Conservation (phyloP, 2,329 filamentous ascomycete genomes). For the Penicillium sclerotiorum region DNA sequence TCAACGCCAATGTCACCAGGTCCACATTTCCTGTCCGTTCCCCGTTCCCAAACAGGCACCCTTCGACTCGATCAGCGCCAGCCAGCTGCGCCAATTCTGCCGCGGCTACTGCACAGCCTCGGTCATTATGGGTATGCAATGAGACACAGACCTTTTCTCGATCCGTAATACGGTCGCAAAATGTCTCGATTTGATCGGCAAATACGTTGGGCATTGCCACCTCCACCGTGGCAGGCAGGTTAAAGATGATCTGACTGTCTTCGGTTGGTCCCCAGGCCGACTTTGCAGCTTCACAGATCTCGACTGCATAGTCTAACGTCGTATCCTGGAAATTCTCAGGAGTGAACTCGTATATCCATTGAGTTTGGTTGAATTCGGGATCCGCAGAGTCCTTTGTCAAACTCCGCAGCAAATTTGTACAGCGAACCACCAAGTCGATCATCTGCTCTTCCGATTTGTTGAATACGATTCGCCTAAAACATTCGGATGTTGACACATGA, state of each 20-base stretch:
- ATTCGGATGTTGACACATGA: neutral
- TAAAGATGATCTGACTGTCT: neutral
- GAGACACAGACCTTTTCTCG: constrained; percentile 56
- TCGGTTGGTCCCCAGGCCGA: neutral
- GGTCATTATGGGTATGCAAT: constrained; percentile 87
- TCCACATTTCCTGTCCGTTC: constrained; percentile 93
- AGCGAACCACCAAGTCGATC: neutral
- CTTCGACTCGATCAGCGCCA: constrained; percentile 85
- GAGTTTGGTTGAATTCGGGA: neutral
- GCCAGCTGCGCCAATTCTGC: constrained; percentile 91
- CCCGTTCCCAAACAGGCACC: constrained; percentile 87
- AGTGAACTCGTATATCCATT: neutral
- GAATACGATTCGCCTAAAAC: neutral
- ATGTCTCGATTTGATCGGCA: constrained; percentile 59
- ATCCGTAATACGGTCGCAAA: constrained; percentile 52
- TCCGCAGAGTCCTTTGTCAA: neutral
- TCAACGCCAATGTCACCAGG: constrained; percentile 82
- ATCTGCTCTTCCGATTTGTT: neutral
- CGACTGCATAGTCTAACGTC: neutral
- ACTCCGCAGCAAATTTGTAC: neutral
- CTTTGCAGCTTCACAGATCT: neutral
- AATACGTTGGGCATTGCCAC: constrained; percentile 13
- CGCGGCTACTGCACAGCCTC: constrained; percentile 84
- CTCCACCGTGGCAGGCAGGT: neutral
- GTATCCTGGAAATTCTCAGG: neutral